Base-by-base conservation (phyloP, 108 stramenopile genomes). In the Pseudonitzschia multiseries region DNA sequence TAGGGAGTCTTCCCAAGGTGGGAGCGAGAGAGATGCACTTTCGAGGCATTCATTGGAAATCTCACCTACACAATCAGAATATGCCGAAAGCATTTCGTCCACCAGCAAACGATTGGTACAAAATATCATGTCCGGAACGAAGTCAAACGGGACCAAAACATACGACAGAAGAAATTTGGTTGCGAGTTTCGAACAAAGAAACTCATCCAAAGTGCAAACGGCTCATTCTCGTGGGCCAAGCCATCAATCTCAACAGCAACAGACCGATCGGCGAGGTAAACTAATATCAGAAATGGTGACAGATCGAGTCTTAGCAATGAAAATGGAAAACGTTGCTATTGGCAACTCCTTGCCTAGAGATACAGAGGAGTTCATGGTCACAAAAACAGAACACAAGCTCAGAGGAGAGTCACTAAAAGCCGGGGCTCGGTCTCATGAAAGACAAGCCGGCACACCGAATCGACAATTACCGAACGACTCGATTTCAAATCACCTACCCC, bases 271-370 rank as follows among this genome's bases (percentile, higher is more conserved):
- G 32, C 32, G 31, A 62, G 32, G 31, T 17, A 31, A 62, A 62
- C 32, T 62, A 13, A 31, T 62, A 40, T 62, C 61, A 9, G 61
- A 62, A n/a, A 62, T 62, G 29, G 61, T 62, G 14, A 31, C 61
- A 12, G 61, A 62, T 40, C 32, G 61, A 29, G 61, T 62, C 17
- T 6, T 62, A 20, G 29, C 33, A n/a, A 62, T 62, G 61, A 33
- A 29, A 62, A 40, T 31, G 31, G 61, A 62, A 33, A 17, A 62
- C 14, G 33, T 9, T 8, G 40, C n/a, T 15, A 24, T 59, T 59
- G 15, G 5, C 14, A 22, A 59, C 15, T 59, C 57, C 14, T n/a
- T 59, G 26, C 57, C 14, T 3, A 27, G 57, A 48, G 46, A 48
- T 2, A 48, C 1, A 5, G 46, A 48, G 14, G 46, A 48, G 46